Evolutionary conservation across 176 grass and related monocot genomes (phyloP), one percentile per base, ranked within the genome.

Genomic region (Neostapfia colusana): DNA sequence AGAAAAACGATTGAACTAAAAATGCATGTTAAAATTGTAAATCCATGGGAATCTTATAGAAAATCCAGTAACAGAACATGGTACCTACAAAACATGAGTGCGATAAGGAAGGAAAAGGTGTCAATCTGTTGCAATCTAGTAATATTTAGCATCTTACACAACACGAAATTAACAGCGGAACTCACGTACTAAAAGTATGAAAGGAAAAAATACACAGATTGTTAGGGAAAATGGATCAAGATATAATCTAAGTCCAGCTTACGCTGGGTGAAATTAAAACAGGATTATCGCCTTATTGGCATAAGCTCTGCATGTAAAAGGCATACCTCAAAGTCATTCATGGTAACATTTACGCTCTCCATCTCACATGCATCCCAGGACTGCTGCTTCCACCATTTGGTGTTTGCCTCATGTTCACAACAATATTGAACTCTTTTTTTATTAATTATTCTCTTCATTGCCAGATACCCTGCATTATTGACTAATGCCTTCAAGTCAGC

Each of bases 371-470:
- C 77, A 74, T 75, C 82, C 85, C 91, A 94, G 21, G 91, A 89
- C 44, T 85, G 82, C 46, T 12, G 11, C 13, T 12, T 48, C 45
- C 15, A 14, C 45, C 45, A 75, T 3, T 67, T 85, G 20, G 16
- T 63, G 20, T n/a, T 79, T 8, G 48, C 53, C 0, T 79, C 84
- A 43, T 82, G 73, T 16, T 74, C 69, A 39, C 4, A 40, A 26
- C 35, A 40, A 81, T 67, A 53, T 34, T 73, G 78, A 66, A 8
- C 56, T 74, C 80, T 90, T 80, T 80, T 88, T 85, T 69, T 79
- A 63, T 90, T 82, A 75, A 90, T 82, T 70, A 92, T 92, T 83
- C 87, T 89, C 82, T 92, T 94, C 95, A 94, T 98, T 83, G 95
- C 91, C 18, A 98, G 65, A 70, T 92, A 92, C 31, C 95, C 95